These are phyloP conservation scores for Kondoa subrosea DNA, from an alignment of 768 basidiomycete species.

Conservation along the genomic window DNA sequence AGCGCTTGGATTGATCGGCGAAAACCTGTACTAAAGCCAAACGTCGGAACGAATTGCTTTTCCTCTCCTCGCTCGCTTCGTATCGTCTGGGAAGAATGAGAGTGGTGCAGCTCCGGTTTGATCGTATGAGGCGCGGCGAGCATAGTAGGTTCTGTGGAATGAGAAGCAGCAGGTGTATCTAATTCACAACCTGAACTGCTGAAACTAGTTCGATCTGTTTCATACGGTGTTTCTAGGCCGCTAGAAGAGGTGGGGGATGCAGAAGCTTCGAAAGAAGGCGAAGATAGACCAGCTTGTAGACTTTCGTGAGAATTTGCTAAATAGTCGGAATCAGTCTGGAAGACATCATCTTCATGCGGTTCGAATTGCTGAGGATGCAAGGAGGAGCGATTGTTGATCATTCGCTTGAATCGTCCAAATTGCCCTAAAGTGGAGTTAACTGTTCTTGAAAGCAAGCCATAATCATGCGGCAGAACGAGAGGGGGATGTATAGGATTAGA, in stretches of 20 bases:
- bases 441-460: slow-evolving; percentile 49
- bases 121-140: background rate
- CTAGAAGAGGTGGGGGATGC: background rate
- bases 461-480: background rate
- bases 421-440: slow-evolving; percentile 68
- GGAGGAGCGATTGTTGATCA: slow-evolving; percentile 34
- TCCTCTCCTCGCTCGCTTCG: background rate
- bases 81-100: slow-evolving; percentile 12
- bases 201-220: background rate
- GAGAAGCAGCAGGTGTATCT: background rate
- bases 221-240: slow-evolving; percentile 4
- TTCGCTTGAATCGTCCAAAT: slow-evolving; percentile 65
- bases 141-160: too few species aligned
- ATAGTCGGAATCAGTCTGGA: background rate
- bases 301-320: background rate
- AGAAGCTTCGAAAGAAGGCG: background rate
- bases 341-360: background rate
- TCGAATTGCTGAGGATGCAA: background rate
- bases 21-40: background rate
- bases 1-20: background rate
- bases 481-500: background rate
- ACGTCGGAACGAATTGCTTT: background rate
- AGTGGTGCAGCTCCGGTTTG: slow-evolving; percentile 11
- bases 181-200: background rate
- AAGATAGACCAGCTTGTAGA: background rate